Base-by-base conservation (phyloP, 2,329 filamentous ascomycete genomes). In the Neonectria neomacrospora region DNA sequence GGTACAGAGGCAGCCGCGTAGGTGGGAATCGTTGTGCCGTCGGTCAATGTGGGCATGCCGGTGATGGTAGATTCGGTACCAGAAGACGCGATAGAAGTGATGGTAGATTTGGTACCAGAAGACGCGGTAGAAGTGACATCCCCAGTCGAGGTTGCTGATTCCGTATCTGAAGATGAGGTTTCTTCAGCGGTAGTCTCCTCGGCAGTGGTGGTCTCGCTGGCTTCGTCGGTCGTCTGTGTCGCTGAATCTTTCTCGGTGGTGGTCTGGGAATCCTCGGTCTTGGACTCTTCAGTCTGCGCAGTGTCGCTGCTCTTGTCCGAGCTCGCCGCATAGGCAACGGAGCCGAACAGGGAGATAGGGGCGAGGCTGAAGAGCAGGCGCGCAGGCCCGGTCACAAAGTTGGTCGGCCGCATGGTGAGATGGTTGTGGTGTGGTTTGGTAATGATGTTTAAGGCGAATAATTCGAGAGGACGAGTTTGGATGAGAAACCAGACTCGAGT, bases 1-100 rank as follows among this genome's bases (percentile, higher is more conserved):
- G 96, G 96, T 3, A 98, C 90, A 26, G 88, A 86, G 4, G 93
- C 84, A 1, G 91, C 81, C 5, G 94, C 92, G 67, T 91, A 91
- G 22, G 87, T 86, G 67, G 81, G 81, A 54, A 83, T 77, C 4
- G 73, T 66, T 14, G 73, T 77, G 54, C 75, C 66, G 54, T 74
- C 74, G 30, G 82, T 80, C 66, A 85, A 75, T 2, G 80, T 80
- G 1, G 83, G 82, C 50, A 83, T 73, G 51, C 71, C 75, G 23
- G 74, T 79, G 23, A 75, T 63, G 22, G 68, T 69, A 23, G 65
- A 68, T 11, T 68, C 70, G 22, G 65, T 67, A 6, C 67, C 47
- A 65, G 68, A 44, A 63, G 60, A 64, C 4, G 62, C 58, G 9
- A 69, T 64, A 20, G 66, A 60, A 39, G 62, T 64, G 23, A 54